These are phyloP conservation scores for Atkinsonella hypoxylon DNA, from an alignment of 2,329 filamentous ascomycete genomes.

Conservation along the genomic window DNA sequence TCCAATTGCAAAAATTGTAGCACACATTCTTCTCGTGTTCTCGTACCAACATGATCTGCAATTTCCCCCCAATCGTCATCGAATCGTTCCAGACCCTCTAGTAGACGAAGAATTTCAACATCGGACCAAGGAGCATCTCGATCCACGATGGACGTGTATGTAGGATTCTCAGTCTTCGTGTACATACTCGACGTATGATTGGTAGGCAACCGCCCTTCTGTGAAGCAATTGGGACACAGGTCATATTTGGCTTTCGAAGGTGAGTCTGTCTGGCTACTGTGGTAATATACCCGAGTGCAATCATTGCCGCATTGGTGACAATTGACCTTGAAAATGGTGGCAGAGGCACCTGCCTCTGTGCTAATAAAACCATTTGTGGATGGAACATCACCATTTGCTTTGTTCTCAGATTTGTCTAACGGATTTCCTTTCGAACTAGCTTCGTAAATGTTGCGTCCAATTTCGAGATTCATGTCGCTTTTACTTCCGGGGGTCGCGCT, in stretches of 20 bases:
- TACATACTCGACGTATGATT: constrained; percentile 74
- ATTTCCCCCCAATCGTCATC: constrained; percentile 95
- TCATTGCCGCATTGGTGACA: constrained; percentile 90
- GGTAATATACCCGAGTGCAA: constrained; percentile 57
- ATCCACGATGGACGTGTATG: constrained; percentile 66
- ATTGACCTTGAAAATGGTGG: constrained; percentile 57
- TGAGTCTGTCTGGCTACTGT: constrained; percentile 44
- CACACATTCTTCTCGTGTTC: constrained; percentile 90
- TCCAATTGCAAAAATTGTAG: constrained; percentile 92
- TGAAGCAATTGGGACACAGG: constrained; percentile 81
- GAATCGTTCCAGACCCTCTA: constrained; percentile 85
- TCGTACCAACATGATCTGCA: constrained; percentile 80
- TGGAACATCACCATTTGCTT: constrained; percentile 63
- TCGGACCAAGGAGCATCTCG: constrained; percentile 86
- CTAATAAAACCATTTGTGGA: constrained; percentile 51
- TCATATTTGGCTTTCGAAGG: constrained; percentile 66
- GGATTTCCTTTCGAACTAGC: constrained; percentile 68
- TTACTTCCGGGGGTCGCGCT: constrained; percentile 55
- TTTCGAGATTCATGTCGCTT: constrained; percentile 78
- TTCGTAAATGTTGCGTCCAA: constrained; percentile 92
- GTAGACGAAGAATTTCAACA: constrained; percentile 72
- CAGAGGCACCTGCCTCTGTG: constrained; percentile 51
- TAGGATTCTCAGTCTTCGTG: constrained; percentile 78
- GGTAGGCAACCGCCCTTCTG: constrained; percentile 70
- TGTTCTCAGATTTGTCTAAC: constrained; percentile 56